Conservation (phyloP, 164 flowering plant species). For the Nymphaea thermarum region DNA sequence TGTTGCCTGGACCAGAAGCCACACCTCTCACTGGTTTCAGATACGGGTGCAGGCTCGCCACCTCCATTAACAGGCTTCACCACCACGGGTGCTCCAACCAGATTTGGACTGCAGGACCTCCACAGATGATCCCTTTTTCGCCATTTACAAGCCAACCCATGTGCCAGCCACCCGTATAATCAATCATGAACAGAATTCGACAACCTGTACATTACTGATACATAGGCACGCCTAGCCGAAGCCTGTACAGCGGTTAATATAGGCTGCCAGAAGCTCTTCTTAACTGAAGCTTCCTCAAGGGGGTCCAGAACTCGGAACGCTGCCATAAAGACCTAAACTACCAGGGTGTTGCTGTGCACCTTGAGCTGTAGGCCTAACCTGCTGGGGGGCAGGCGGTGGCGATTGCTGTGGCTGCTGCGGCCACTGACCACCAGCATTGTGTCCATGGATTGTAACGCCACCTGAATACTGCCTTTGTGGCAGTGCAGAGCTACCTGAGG, state of each 20-base stretch:
- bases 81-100: neutral
- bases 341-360: neutral
- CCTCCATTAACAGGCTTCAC: neutral
- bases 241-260: conserved; percentile 10
- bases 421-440: conserved; percentile 26
- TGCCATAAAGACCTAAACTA: conserved; percentile 18
- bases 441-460: conserved; percentile 21
- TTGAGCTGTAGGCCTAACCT: conserved; percentile 28
- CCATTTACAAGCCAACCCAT: neutral
- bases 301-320: conserved; percentile 33
- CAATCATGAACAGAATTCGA: neutral
- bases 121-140: neutral
- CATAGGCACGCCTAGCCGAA: conserved; percentile 26
- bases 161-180: neutral
- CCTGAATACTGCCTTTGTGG: conserved; percentile 47
- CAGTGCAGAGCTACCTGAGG: conserved; percentile 18
- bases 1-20: neutral
- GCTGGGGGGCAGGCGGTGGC: conserved; percentile 13
- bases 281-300: conserved; percentile 21
- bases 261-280: conserved; percentile 12
- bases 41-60: neutral
- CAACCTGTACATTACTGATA: conserved; percentile 58
- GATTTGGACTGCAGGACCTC: neutral
- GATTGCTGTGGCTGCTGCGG: conserved; percentile 22
- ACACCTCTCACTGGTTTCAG: neutral